Evolutionary conservation across 306 rosid species (phyloP).

Genomic region (Ammopiptanthus mongolicus): DNA sequence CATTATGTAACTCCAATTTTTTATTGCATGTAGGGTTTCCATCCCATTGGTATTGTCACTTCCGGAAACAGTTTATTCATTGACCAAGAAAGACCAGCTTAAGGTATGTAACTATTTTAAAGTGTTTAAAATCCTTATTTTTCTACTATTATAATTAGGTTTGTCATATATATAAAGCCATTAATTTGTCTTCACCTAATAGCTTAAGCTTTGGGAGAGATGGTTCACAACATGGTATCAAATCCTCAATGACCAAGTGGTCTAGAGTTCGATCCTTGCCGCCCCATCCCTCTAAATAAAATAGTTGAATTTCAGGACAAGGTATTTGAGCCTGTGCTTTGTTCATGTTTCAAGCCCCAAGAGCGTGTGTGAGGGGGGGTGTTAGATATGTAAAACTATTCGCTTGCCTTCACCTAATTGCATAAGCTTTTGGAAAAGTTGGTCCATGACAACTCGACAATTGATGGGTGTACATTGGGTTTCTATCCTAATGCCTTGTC

Average conservation of each 20-base stretch:
- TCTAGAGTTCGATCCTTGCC: too few relatives aligned
- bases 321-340: background rate
- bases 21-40: conserved; percentile 54
- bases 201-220: background rate
- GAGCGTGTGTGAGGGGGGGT: too few relatives aligned
- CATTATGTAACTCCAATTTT: conserved; percentile 6
- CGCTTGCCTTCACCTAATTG: too few relatives aligned
- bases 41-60: conserved; percentile 82
- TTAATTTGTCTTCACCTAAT: too few relatives aligned
- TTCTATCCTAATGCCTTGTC: background rate
- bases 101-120: conserved; percentile 50
- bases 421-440: too few relatives aligned
- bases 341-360: too few relatives aligned
- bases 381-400: too few relatives aligned
- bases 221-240: background rate
- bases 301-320: background rate
- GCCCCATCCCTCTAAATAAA: background rate
- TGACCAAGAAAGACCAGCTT: conserved; percentile 66
- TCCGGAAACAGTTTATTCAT: conserved; percentile 79
- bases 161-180: too few relatives aligned
- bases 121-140: background rate
- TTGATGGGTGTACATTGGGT: background rate
- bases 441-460: too few relatives aligned
- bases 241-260: too few relatives aligned
- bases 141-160: background rate